Base-by-base conservation (phyloP, 768 basidiomycete species). In the Mrakia gelida region DNA sequence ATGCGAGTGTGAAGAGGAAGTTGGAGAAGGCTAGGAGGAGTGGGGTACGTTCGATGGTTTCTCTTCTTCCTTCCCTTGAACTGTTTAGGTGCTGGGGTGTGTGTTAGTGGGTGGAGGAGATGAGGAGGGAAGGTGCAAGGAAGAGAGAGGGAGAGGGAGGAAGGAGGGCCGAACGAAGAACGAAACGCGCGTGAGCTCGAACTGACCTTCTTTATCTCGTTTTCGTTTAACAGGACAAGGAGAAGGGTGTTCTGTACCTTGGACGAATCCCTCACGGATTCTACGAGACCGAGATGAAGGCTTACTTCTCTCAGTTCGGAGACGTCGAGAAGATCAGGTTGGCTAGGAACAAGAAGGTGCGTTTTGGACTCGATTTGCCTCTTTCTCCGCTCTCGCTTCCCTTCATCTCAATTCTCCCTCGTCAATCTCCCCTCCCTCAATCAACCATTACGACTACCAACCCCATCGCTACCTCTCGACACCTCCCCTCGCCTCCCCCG, bases 251-350 rank as follows among this genome's bases (percentile, higher is more conserved):
- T 0, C 83, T 99, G 30, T 95, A 90, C 86, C 87, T 99, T 75
- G 91, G 95, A 23, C 91, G 95, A 78, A 88, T 99, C 75, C 97
- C 97, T 2, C 95, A 98, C 81, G 97, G 97, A 30, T 98, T 99
- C 86, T 96, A 94, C 85, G 97, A 99, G 85, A 93, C 93, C 75
- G 91, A 98, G 84, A 90, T 98, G 84, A 90, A 89, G 80, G 90
- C 89, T 2, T 98, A 98, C 86, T 97, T 99, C 83, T 88, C 91
- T 38, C 97, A 99, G 83, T 99, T 98, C 80, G 97, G 97, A 7
- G 88, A 90, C 62, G 90, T 99, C 34, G 91, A 92, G 26, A 90
- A 96, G 68, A 83, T 98, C 38, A 89, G 97, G 10, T 85, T 99
- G 23, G 96, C 95, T 5, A 89, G 97, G 79, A 99, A 95, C 84